A percentile compares a stretch with the other conserved stretches of the same genome.
phyloP scores from a whole-genome alignment of 2,329 filamentous ascomycete species.

The Tolypocladium inflatum region DNA sequence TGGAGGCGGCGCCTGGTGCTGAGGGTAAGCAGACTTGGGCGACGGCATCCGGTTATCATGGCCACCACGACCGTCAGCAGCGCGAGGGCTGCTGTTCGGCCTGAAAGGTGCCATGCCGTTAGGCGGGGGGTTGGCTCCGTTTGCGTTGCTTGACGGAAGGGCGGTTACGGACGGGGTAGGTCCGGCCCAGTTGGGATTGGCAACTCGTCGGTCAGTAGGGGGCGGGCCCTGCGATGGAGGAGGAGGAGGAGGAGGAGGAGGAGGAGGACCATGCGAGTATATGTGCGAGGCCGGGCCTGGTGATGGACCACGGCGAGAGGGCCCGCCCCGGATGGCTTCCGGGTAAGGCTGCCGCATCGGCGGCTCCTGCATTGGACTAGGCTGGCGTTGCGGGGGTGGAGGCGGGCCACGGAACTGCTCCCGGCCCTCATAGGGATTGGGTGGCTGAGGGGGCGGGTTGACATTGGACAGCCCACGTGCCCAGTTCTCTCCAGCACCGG shows the following conservation, averaged over 20 bases:
- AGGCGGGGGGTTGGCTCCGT: constrained; percentile 27
- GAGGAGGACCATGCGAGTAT: constrained; percentile 38
- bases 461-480: constrained; percentile 68
- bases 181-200: constrained; percentile 52
- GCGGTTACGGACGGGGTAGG: constrained; percentile 35
- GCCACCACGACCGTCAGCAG: constrained; percentile 66
- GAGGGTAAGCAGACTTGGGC: constrained; percentile 77
- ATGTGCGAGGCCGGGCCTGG: constrained; percentile 31
- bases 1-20: constrained; percentile 49
- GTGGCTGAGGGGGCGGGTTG: constrained; percentile 62
- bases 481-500: constrained; percentile 43
- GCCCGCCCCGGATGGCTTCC: constrained; percentile 19
- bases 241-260: constrained; percentile 35
- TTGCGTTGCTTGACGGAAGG: constrained; percentile 26
- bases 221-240: constrained; percentile 37
- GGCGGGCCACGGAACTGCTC: constrained; percentile 59
- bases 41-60: constrained; percentile 83
- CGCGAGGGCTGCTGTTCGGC: constrained; percentile 63
- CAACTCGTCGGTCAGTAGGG: constrained; percentile 42
- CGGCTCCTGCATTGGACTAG: constrained; percentile 64
- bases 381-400: constrained; percentile 59
- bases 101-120: constrained; percentile 62
- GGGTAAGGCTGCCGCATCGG: constrained; percentile 54
- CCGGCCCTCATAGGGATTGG: constrained; percentile 73
- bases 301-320: constrained; percentile 41